These are phyloP conservation scores for Acanthamoeba triangularis DNA, from an alignment of 208 protist genomes.

Conservation along the genomic window DNA sequence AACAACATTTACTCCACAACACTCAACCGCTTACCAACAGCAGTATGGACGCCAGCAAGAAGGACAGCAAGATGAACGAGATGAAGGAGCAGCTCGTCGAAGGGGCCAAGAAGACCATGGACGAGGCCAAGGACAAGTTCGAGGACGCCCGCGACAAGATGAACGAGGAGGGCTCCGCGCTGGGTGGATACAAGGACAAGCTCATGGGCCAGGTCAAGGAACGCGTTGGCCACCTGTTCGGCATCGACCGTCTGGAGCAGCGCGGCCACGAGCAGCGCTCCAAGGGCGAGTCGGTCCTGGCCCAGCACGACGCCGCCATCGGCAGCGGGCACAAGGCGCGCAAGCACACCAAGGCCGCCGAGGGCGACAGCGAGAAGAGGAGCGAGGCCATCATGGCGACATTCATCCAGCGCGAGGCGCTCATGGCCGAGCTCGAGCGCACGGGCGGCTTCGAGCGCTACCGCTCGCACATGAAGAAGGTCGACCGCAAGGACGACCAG, in stretches of 20 bases:
- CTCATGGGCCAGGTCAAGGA: conserved; percentile 51
- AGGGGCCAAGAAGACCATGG: conserved; percentile 2
- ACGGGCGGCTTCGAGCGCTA: neutral
- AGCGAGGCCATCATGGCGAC: neutral
- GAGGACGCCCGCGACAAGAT: neutral
- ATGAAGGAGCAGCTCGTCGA: conserved; percentile 2
- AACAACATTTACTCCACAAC: neutral
- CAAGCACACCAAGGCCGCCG: neutral
- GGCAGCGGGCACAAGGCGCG: neutral
- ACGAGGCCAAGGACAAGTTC: conserved; percentile 30
- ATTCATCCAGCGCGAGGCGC: neutral
- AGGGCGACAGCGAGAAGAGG: neutral
- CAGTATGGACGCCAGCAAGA: neutral
- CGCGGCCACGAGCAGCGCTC: neutral
- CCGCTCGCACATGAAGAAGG: neutral
- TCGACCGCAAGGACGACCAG: conserved; percentile 2
- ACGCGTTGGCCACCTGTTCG: neutral
- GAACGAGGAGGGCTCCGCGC: neutral
- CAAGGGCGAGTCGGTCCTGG: neutral
- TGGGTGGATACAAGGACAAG: conserved; percentile 48
- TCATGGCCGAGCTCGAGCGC: conserved; percentile 22
- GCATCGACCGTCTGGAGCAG: neutral
- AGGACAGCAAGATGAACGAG: neutral
- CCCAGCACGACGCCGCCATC: neutral
- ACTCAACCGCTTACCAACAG: neutral